A percentile compares a stretch with the other conserved stretches of the same genome.
phyloP scores from a whole-genome alignment of 495 filamentous ascomycete species.

The Zalerion maritima region DNA sequence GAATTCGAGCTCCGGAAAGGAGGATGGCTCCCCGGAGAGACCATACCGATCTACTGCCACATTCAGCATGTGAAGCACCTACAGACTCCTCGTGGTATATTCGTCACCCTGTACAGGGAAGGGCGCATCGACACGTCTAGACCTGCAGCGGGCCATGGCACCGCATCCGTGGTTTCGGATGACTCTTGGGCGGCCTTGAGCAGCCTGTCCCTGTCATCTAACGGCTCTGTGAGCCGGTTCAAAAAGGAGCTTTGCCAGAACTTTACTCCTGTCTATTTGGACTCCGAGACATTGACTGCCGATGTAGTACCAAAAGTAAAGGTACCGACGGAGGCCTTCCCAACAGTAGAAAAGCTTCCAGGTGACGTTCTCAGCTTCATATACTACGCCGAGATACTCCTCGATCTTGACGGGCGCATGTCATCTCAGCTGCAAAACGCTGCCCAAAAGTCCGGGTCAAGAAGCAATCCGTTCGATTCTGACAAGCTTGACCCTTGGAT shows the following conservation, averaged over 20 bases:
- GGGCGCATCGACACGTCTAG: conserved; percentile 84
- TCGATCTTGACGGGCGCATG: conserved; percentile 82
- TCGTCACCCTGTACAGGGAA: conserved; percentile 83
- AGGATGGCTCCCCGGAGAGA: conserved; percentile 77
- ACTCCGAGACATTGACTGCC: conserved; percentile 61
- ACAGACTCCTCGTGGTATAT: conserved; percentile 80
- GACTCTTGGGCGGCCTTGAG: conserved; percentile 54
- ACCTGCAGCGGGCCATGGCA: no score
- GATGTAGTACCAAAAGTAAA: conserved; percentile 67
- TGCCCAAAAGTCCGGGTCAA: no score
- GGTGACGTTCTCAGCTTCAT: conserved; percentile 86
- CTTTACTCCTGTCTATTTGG: conserved; percentile 71
- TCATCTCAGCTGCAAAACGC: no score
- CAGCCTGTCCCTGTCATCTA: conserved; percentile 66
- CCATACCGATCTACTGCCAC: conserved; percentile 60
- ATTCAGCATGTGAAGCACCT: conserved; percentile 78
- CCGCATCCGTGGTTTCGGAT: no score
- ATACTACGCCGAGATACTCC: conserved; percentile 82
- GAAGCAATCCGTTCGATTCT: no score
- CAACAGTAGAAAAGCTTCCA: conserved; percentile 77
- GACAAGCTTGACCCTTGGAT: no score
- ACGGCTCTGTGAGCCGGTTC: conserved; percentile 71
- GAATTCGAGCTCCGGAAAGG: conserved; percentile 71
- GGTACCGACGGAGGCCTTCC: conserved; percentile 81
- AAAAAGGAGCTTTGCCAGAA: conserved; percentile 86